These are phyloP conservation scores for Colletotrichum aenigma DNA, from an alignment of 2,329 filamentous ascomycete genomes.

Conservation along the genomic window DNA sequence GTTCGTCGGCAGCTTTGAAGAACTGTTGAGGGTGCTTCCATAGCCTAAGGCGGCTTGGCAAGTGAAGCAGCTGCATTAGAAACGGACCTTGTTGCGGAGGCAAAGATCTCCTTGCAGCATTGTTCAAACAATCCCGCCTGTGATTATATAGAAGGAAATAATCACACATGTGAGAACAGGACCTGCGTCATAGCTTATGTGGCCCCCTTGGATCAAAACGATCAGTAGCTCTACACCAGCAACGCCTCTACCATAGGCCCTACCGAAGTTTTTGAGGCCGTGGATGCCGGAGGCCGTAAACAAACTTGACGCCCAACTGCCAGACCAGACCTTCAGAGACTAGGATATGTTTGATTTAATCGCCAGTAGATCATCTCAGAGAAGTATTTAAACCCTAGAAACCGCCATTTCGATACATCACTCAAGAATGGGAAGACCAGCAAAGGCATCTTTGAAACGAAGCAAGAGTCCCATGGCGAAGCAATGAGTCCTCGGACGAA, in stretches of 20 bases:
- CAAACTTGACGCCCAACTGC: not conserved
- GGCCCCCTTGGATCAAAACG: no score
- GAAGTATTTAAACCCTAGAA: accelerated
- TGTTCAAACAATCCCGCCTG: not conserved
- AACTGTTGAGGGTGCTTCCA: not conserved
- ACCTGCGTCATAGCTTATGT: no score
- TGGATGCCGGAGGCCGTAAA: not conserved
- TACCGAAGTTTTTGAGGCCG: accelerated
- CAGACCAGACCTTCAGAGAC: accelerated
- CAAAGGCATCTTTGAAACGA: not conserved
- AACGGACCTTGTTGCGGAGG: not conserved
- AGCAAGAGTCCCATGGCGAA: not conserved
- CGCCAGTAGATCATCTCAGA: no score
- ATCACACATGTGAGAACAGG: no score
- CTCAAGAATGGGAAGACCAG: not conserved
- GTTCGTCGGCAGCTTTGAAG: accelerated
- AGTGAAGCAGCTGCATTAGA: not conserved
- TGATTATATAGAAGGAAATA: no score
- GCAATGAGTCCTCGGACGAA: not conserved
- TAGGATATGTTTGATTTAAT: accelerated
- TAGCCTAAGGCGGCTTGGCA: not conserved
- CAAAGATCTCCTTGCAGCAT: no score
- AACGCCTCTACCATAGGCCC: accelerated
- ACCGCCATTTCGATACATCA: accelerated
- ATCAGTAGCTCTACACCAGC: no score